phyloP scores from a whole-genome alignment of 768 basidiomycete species.

The Agrocybe pediades region DNA sequence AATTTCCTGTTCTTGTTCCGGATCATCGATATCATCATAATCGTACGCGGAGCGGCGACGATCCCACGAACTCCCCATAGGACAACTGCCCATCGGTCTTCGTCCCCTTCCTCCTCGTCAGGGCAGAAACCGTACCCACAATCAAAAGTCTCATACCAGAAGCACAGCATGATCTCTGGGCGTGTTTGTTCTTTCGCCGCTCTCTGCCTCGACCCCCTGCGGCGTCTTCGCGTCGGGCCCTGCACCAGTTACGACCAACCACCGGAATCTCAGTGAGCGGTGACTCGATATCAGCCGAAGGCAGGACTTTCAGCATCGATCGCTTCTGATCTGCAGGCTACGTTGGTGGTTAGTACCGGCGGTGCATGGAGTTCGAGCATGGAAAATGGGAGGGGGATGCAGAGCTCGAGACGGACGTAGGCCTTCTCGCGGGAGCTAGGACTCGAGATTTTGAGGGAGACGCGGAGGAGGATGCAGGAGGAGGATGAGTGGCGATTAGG shows the following conservation, averaged over 20 bases:
- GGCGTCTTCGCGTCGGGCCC: constrained; percentile 2
- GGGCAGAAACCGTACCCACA: constrained; percentile 63
- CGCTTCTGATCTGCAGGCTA: constrained; percentile 73
- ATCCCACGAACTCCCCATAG: constrained; percentile 60
- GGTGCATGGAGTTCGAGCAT: no score
- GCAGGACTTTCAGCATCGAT: constrained; percentile 81
- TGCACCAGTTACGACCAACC: constrained; percentile 42
- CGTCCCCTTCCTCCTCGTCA: constrained; percentile 68
- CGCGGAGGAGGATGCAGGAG: constrained; percentile 48
- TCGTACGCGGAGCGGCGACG: constrained; percentile 9
- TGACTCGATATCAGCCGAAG: constrained; percentile 88
- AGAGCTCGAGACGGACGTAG: constrained; percentile 39
- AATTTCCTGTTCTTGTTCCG: constrained; percentile 58
- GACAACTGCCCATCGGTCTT: constrained; percentile 74
- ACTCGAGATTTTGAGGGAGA: constrained; percentile 53
- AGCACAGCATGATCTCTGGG: constrained; percentile 79
- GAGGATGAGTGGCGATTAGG: constrained; percentile 58
- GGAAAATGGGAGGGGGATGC: constrained; percentile 35
- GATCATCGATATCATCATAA: constrained; percentile 39
- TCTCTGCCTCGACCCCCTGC: constrained; percentile 22
- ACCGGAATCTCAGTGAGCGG: constrained; percentile 73
- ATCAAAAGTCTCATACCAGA: constrained; percentile 67
- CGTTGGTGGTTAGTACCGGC: no score
- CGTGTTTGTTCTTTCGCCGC: constrained; percentile 61
- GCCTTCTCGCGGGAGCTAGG: constrained; percentile 71